Conservation (phyloP, 2,329 filamentous ascomycete species). For the Spiromastix sp. region DNA sequence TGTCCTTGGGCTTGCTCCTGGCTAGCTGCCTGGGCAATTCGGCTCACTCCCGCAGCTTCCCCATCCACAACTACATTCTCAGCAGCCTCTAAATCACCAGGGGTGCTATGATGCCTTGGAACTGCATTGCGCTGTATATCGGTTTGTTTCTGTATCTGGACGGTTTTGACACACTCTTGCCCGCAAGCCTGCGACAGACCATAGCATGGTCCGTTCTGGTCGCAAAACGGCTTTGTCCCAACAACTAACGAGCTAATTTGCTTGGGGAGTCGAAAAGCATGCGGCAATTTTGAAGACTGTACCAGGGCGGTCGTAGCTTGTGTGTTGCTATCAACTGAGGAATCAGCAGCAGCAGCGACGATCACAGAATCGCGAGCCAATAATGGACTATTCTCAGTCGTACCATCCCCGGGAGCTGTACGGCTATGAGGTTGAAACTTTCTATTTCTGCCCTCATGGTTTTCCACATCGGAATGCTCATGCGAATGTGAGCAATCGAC, state of each 20-base stretch:
- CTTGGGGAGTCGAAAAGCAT: constrained; percentile 7
- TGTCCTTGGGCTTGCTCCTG: not conserved
- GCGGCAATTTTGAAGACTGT: constrained; percentile 2
- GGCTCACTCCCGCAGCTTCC: too few relatives aligned
- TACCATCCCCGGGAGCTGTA: not conserved
- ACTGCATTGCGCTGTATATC: too few relatives aligned
- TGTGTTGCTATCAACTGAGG: too few relatives aligned
- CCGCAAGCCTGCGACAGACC: constrained; percentile 54
- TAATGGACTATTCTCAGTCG: constrained; percentile 13
- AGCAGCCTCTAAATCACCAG: too few relatives aligned
- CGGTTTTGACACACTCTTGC: constrained; percentile 46
- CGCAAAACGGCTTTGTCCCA: constrained; percentile 29
- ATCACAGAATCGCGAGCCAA: too few relatives aligned
- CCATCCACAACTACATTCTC: too few relatives aligned
- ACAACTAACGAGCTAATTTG: constrained; percentile 10
- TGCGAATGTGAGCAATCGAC: constrained; percentile 41
- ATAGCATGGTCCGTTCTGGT: constrained; percentile 49
- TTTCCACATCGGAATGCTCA: constrained; percentile 12
- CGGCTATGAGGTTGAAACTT: not conserved
- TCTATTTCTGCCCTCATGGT: not conserved
- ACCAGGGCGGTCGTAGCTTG: not conserved
- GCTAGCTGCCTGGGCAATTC: too few relatives aligned
- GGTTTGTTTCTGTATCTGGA: too few relatives aligned
- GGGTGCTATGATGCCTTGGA: too few relatives aligned
- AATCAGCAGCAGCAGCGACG: too few relatives aligned